phyloP scores from a whole-genome alignment of 495 filamentous ascomycete genomes.

The Schizothecium vesticola region DNA sequence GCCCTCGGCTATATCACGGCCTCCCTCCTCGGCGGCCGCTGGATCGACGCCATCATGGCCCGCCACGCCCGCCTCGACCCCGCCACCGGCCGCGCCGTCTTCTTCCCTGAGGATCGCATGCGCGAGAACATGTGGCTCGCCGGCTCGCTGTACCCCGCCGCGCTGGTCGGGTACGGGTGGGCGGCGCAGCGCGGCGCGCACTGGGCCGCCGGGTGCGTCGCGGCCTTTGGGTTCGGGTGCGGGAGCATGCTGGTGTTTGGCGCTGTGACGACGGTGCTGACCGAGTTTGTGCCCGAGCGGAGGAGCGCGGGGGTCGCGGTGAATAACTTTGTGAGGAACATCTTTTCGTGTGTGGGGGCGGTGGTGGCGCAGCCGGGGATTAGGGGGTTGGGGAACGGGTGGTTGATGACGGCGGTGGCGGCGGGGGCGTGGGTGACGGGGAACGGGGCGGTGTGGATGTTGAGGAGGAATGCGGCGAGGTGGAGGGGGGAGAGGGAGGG shows the following conservation, averaged over 20 bases:
- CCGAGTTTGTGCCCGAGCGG: conserved; percentile 80
- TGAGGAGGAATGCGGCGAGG: conserved; percentile 57
- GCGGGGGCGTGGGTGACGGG: conserved; percentile 53
- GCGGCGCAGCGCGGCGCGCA: conserved; percentile 35
- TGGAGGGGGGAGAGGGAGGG: conserved; percentile 55
- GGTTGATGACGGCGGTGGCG: conserved; percentile 78
- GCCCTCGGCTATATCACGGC: conserved; percentile 73
- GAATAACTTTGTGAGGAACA: conserved; percentile 82
- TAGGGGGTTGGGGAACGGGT: conserved; percentile 77
- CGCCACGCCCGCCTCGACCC: conserved; percentile 72
- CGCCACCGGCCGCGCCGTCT: conserved; percentile 61
- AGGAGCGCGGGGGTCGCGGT: conserved; percentile 76
- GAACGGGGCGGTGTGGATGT: conserved; percentile 54
- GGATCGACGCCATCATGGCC: conserved; percentile 88
- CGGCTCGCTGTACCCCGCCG: conserved; percentile 67
- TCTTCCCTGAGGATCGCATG: conserved; percentile 83
- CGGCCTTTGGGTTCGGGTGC: conserved; percentile 84
- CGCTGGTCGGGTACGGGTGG: conserved; percentile 60
- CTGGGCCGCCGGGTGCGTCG: conserved; percentile 53
- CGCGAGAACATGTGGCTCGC: conserved; percentile 83
- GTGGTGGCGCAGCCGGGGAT: conserved; percentile 74
- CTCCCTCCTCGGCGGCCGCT: conserved; percentile 70
- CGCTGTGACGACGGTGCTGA: conserved; percentile 73
- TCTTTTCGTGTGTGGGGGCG: conserved; percentile 73
- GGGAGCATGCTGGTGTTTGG: conserved; percentile 87